Base-by-base conservation (phyloP, 2,329 filamentous ascomycete species). In the Cryphonectria radicalis region DNA sequence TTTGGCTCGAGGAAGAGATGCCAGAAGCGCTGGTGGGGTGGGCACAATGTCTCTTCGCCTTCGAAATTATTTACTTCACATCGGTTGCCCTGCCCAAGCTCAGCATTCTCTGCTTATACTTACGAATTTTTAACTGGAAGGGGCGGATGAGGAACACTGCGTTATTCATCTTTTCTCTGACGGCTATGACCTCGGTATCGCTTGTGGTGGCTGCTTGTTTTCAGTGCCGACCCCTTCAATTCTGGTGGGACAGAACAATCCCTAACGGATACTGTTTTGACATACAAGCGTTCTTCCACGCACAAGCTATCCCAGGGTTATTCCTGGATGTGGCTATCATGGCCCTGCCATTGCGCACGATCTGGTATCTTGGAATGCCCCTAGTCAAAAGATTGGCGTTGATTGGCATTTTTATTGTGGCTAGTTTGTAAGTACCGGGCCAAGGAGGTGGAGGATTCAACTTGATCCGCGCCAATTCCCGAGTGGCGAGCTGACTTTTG, bases 231-330 rank as follows among this genome's bases (percentile, higher is more conserved):
- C 84, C 84, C 0, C 76, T 86, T 11, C 70, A 76, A 13, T 84
- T 80, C 73, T 82, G 82, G 75, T 87, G 85, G 85, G 69, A 85
- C 73, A 77, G 79, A 11, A 78, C 83, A 63, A 76, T 84, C 68
- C 80, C 79, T 32, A 76, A 76, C 3, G 80, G 82, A 40, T 78
- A 77, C 40, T 85, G 83, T 77, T 76, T 78, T 65, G 69, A 78
- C 37, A 69, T 75, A 19, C 75, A 76, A 50, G 42, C 53, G 2
- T 79, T 79, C 67, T 80, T 77, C 46, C 76, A 77, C 50, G 74
- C 72, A 32, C 74, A 76, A 69, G 73, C 73, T 40, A 72, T 77
- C 4, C 76, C 76, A 6, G 73, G 75, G 1, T 71, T 78, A 57
- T 46, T 78, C 3, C 73, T 78, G 17, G 77, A 78, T 57, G 53